A percentile compares a stretch with the other conserved stretches of the same genome.
Evolutionary conservation across 805 yeast genomes (phyloP).

Genomic region (Sugiyamaella chiloensis): DNA sequence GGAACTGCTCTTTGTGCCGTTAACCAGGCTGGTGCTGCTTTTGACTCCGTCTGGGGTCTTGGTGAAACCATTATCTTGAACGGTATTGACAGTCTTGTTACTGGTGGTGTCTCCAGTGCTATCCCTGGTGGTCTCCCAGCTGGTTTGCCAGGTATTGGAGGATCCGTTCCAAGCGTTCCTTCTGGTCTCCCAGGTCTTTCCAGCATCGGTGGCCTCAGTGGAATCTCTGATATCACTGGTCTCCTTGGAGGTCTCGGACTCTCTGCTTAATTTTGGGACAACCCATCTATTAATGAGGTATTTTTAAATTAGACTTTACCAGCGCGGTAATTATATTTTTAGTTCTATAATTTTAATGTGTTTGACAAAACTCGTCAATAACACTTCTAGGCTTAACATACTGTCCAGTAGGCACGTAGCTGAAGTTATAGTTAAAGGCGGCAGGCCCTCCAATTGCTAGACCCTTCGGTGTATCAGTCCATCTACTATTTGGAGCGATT

Average conservation of each 20-base stretch:
- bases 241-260: conserved; percentile 5
- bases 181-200: conserved; percentile 6
- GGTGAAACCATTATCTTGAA: conserved; percentile 12
- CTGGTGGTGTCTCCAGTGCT: neutral
- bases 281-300: neutral
- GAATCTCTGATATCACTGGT: conserved; percentile 6
- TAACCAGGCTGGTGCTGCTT: conserved; percentile 11
- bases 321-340: too few species aligned
- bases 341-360: neutral
- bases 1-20: conserved; percentile 11
- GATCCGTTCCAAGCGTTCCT: conserved; percentile 4
- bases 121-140: conserved; percentile 10
- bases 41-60: conserved; percentile 13
- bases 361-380: conserved; percentile 36
- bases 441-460: conserved; percentile 43
- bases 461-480: conserved; percentile 39
- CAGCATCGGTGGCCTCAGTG: conserved; percentile 1
- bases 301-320: too few species aligned
- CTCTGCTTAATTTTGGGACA: neutral
- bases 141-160: conserved; percentile 5
- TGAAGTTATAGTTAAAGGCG: conserved; percentile 38
- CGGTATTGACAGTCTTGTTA: conserved; percentile 4
- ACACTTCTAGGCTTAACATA: conserved; percentile 39
- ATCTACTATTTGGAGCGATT: conserved; percentile 38
- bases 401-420: conserved; percentile 38